Evolutionary conservation across 345 rosid species (phyloP).

Genomic region (Dipteronia dyeriana): DNA sequence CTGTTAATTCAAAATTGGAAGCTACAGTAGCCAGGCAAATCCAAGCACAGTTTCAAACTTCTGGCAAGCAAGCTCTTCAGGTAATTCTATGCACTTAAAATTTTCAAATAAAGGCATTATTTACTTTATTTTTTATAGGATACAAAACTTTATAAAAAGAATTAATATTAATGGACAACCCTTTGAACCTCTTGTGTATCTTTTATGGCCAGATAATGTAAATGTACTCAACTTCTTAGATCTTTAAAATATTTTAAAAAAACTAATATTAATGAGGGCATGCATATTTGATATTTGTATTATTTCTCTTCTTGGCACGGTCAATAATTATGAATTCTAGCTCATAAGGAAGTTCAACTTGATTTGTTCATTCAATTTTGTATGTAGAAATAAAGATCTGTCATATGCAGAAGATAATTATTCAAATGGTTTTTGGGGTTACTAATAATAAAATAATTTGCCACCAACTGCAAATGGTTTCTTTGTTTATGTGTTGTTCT

Average conservation of each 20-base stretch:
- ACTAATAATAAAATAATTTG: no score
- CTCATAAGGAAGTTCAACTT: background rate
- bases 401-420: background rate
- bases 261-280: background rate
- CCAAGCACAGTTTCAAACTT: slow-evolving; percentile 72
- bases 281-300: background rate
- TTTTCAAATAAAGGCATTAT: background rate
- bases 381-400: background rate
- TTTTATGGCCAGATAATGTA: background rate
- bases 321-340: background rate
- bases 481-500: no score
- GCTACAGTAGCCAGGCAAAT: slow-evolving; percentile 67
- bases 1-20: slow-evolving; percentile 62
- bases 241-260: background rate
- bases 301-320: background rate
- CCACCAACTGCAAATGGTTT: no score
- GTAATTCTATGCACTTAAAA: slow-evolving; percentile 29
- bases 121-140: background rate
- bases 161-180: background rate
- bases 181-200: background rate
- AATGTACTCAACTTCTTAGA: background rate
- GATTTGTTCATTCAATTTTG: background rate
- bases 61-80: slow-evolving; percentile 84
- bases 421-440: background rate
- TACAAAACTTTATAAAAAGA: no score